Base-by-base conservation (phyloP, 2,329 filamentous ascomycete species). In the Talaromyces marneffei region DNA sequence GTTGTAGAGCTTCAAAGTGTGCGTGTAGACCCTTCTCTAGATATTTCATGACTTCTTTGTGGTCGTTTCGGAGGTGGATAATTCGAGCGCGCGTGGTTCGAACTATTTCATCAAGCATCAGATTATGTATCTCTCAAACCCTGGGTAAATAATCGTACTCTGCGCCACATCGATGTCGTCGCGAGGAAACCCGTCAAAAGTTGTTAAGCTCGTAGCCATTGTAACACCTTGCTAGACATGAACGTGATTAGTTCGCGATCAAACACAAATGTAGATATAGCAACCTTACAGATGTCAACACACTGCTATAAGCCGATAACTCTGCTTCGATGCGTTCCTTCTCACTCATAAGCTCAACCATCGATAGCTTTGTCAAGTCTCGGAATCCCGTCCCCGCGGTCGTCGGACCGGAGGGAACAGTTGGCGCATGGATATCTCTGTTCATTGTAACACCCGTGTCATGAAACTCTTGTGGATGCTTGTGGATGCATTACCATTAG, bases 131-230 rank as follows among this genome's bases (percentile, higher is more conserved):
- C 1, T 60, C 40, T 59, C 18, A 16, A 18, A 10, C 23, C 3
- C 3, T 37, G 9, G 16, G 33, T 12, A 18, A 8, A 8, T 9
- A 61, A 10, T n/a, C 81, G 66, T 85, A 94, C 91, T 94, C 78
- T 97, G 93, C 27, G 94, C 89, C 65, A 99, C 89, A 74, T 99
- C 94, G 65, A 99, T 87, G 75, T 99, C 94, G 69, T 90, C 88
- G 72, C 94, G 85, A 33, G 94, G 94, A 73, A 91, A 99, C 53
- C 94, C 94, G 76, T 97, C 94, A 64, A 87, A 85, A 14, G 93
- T 97, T 25, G 91, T 85, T 40, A 99, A 84, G 62, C 86, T 82
- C 7, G 94, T 97, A 69, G 88, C 87, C 94, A 99, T 99, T 69
- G 89, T 87, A 58, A 96, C 93, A 48, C 89, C 87, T 80, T 97